phyloP scores from a whole-genome alignment of 2,329 filamentous ascomycete genomes.

The Alternaria arborescens region DNA sequence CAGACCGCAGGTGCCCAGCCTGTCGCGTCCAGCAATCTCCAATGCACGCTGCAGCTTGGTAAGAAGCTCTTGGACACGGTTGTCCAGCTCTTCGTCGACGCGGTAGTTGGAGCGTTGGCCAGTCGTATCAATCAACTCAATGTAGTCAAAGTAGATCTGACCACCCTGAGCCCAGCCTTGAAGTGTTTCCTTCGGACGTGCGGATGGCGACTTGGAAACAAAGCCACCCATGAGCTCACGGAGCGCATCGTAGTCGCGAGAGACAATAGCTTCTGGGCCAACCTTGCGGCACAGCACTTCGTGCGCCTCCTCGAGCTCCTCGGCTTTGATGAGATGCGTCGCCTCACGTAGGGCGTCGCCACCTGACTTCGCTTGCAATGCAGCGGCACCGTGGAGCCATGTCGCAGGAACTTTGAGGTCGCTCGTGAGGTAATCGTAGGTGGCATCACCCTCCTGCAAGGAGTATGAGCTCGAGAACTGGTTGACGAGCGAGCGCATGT shows the following conservation, averaged over 20 bases:
- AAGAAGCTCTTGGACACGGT: slow-evolving; percentile 42
- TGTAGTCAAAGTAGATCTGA: slow-evolving; percentile 76
- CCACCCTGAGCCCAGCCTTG: slow-evolving; percentile 81
- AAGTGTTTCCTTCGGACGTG: slow-evolving; percentile 55
- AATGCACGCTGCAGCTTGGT: slow-evolving; percentile 48
- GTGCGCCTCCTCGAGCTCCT: slow-evolving; percentile 82
- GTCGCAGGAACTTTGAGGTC: slow-evolving; percentile 74
- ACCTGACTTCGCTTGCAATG: slow-evolving; percentile 78
- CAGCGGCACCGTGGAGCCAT: slow-evolving; percentile 90
- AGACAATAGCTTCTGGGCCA: slow-evolving; percentile 82
- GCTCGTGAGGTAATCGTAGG: slow-evolving; percentile 67
- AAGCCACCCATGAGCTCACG: slow-evolving; percentile 77
- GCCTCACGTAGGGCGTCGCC: slow-evolving; percentile 68
- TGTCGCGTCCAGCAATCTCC: slow-evolving; percentile 51
- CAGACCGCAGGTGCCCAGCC: slow-evolving; percentile 55
- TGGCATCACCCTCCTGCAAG: slow-evolving; percentile 64
- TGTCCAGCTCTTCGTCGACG: slow-evolving; percentile 43
- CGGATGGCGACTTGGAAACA: slow-evolving; percentile 48
- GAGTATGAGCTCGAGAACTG: slow-evolving; percentile 71
- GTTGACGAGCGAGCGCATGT: slow-evolving; percentile 70
- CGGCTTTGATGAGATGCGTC: slow-evolving; percentile 78
- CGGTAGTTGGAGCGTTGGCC: slow-evolving; percentile 40
- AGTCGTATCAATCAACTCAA: slow-evolving; percentile 58
- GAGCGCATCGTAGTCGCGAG: slow-evolving; percentile 77
- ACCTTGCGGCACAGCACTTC: slow-evolving; percentile 81